Evolutionary conservation across 2,329 filamentous ascomycete genomes (phyloP).

Genomic region (Colletotrichum musae): DNA sequence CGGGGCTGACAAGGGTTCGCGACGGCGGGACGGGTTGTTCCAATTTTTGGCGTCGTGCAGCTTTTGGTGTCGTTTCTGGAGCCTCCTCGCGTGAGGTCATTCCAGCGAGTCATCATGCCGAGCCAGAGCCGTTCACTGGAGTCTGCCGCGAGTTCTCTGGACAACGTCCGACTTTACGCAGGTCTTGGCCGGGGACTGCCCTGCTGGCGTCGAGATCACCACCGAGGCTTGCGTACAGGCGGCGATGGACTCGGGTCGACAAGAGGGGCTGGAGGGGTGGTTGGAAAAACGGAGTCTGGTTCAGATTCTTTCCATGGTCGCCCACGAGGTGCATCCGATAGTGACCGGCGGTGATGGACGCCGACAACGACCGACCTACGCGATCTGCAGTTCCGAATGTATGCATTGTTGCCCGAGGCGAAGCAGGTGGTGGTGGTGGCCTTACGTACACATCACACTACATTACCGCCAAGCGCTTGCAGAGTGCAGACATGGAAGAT

Average conservation of each 20-base stretch:
- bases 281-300: conserved; percentile 36
- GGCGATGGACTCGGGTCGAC: not conserved
- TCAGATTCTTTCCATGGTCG: conserved; percentile 40
- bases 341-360: conserved; percentile 35
- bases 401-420: conserved; percentile 17
- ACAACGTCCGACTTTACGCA: conserved; percentile 18
- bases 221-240: conserved; percentile 29
- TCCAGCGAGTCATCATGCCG: conserved; percentile 31
- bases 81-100: conserved; percentile 35
- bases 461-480: not conserved
- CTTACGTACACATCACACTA: not conserved
- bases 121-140: conserved; percentile 4
- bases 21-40: conserved; percentile 26
- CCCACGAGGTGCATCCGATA: conserved; percentile 35
- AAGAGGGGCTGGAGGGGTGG: conserved; percentile 37
- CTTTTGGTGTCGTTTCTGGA: conserved; percentile 19
- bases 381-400: conserved; percentile 15
- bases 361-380: conserved; percentile 5
- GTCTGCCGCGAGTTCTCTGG: conserved; percentile 8
- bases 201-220: conserved; percentile 28
- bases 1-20: conserved; percentile 36
- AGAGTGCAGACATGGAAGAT: not conserved
- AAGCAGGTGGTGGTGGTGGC: not conserved
- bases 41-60: conserved; percentile 32
- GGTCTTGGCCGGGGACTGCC: conserved; percentile 24